Base-by-base conservation (phyloP, 805 yeast species). In the Pichia deserticola region DNA sequence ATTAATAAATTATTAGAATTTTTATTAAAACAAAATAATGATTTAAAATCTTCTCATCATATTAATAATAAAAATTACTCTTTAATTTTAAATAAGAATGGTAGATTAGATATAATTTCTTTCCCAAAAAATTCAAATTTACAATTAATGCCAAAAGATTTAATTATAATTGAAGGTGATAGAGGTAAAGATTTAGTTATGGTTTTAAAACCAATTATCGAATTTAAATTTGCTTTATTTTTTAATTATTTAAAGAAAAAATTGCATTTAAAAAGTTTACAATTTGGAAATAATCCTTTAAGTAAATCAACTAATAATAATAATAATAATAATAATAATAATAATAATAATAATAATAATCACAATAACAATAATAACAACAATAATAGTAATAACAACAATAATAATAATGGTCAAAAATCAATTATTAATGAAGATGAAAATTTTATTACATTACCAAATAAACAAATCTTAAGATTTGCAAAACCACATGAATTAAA, bases 121-220 rank as follows among this genome's bases (percentile, higher is more conserved):
- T 77, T 81, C 35, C 86, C 89, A 4, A 75, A 76, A 51, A 78
- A 77, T 57, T 77, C 89, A 12, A 84, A 84, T 58, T 69, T 86
- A 45, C 66, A 66, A 45, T 68, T 86, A 52, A 75, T 72, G 53
- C 72, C 77, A 42, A 73, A 78, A 49, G 93, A 86, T 64, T 72
- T 86, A 60, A 86, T 85, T 9, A 80, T 86, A 20, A 84, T 84
- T 50, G 93, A 86, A 66, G 95, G 93, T 48, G 95, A 86, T 62
- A 72, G 93, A 53, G 95, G 95, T 32, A 84, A 84, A 58, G 95
- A 86, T 64, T 65, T 86, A 54, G 92, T 82, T 9, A 77, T 81
- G 77, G 79, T 86, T 41, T 67, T 85, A 32, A 85, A 83, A 53
- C 88, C 92, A 0, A 64, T 73, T 40, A 75, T 85, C 33, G 76